These are phyloP conservation scores for Pestalotiopsis sp. DNA, from an alignment of 2,329 filamentous ascomycete species.

Conservation along the genomic window DNA sequence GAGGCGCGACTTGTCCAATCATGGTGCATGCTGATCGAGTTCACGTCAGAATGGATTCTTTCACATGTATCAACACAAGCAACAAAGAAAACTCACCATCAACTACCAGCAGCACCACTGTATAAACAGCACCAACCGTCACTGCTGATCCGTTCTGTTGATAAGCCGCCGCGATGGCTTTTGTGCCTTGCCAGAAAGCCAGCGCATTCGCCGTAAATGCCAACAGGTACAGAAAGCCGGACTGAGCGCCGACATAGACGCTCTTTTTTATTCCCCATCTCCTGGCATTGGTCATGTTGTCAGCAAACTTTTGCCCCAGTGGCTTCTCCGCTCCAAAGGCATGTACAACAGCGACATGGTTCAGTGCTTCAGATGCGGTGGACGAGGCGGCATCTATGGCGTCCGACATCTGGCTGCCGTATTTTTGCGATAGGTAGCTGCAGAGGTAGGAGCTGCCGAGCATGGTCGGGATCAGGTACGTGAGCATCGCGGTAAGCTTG, in stretches of 20 bases:
- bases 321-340: conserved; percentile 63
- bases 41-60: conserved; percentile 21
- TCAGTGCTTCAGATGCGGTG: conserved; percentile 64
- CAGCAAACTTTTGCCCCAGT: conserved; percentile 62
- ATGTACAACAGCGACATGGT: conserved; percentile 63
- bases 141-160: conserved; percentile 29
- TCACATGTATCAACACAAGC: not conserved
- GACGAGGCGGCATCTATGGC: conserved; percentile 61
- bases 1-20: conserved; percentile 64
- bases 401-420: conserved; percentile 51
- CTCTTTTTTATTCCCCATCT: conserved; percentile 61
- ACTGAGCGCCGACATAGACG: conserved; percentile 56
- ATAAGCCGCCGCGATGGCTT: conserved; percentile 41
- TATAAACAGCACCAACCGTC: conserved; percentile 43
- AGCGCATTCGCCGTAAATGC: conserved; percentile 69
- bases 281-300: conserved; percentile 51
- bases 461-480: conserved; percentile 66
- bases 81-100: conserved; percentile 40
- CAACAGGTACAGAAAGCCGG: conserved; percentile 67
- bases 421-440: conserved; percentile 56
- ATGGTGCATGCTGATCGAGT: conserved; percentile 54
- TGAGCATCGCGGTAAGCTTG: conserved; percentile 64
- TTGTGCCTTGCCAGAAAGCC: conserved; percentile 70
- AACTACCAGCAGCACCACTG: conserved; percentile 56
- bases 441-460: conserved; percentile 60